phyloP scores from a whole-genome alignment of 441 rosid species.

The Pelargonium cotyledonis region DNA sequence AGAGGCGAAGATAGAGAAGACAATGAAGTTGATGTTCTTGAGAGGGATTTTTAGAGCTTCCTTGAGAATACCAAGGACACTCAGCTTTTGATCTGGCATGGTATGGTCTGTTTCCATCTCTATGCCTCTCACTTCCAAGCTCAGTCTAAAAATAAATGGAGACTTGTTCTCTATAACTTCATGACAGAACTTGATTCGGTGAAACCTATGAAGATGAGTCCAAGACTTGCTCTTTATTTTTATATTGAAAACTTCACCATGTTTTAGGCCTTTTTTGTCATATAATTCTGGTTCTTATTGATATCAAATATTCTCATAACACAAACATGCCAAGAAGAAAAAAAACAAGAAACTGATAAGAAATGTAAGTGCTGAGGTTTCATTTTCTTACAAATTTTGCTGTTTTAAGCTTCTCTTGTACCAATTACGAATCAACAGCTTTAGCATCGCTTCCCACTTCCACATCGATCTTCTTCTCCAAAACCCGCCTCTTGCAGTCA shows the following conservation, averaged over 20 bases:
- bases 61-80: conserved; percentile 13
- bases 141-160: conserved; percentile 2
- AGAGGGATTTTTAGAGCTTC: conserved; percentile 19
- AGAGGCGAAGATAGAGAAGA: conserved; percentile 15
- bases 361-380: too few relatives aligned
- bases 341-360: too few relatives aligned
- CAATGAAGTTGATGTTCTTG: conserved; percentile 17
- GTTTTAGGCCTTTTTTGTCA: neutral
- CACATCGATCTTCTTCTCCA: conserved; percentile 29
- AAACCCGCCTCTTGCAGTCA: conserved; percentile 26
- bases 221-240: neutral
- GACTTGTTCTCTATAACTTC: neutral
- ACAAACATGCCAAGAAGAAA: too few relatives aligned
- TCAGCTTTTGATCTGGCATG: conserved; percentile 16
- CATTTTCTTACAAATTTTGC: neutral
- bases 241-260: neutral
- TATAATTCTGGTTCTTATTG: neutral
- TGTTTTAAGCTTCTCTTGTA: neutral
- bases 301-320: too few relatives aligned
- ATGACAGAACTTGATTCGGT: neutral
- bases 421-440: neutral
- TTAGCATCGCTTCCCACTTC: conserved; percentile 20
- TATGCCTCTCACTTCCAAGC: conserved; percentile 7
- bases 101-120: neutral
- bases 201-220: conserved; percentile 4